Percentiles rank a stretch among this genome's conserved stretches.
Conservation (phyloP, 352 stramenopile species). For the Paralagenidium karlingii region DNA sequence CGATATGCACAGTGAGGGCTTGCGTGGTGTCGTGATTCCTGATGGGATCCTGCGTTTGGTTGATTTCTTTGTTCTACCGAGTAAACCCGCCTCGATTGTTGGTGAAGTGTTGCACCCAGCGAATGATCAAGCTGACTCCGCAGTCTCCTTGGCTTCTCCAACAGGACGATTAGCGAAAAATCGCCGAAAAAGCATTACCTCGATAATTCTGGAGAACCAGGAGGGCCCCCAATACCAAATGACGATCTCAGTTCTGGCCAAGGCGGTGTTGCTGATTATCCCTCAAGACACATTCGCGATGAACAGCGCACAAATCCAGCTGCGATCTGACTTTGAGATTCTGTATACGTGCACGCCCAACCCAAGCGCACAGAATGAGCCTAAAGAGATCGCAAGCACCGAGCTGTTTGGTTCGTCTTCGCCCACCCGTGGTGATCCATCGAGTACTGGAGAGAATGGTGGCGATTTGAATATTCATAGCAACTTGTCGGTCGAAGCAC, state of each 20-base stretch:
- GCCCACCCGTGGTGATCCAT: too few relatives aligned
- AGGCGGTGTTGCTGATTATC: slow-evolving; percentile 34
- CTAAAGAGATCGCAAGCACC: slow-evolving; percentile 1
- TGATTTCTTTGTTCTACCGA: slow-evolving; percentile 41
- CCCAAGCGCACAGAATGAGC: too few relatives aligned
- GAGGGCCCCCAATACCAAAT: slow-evolving; percentile 32
- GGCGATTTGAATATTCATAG: slow-evolving; percentile 55
- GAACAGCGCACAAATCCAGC: slow-evolving; percentile 26
- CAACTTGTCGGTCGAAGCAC: slow-evolving; percentile 43
- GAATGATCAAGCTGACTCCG: not conserved
- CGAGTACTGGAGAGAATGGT: slow-evolving; percentile 5
- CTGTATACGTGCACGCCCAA: slow-evolving; percentile 43
- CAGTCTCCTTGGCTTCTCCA: too few relatives aligned
- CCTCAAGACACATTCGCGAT: slow-evolving; percentile 31
- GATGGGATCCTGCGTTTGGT: slow-evolving; percentile 24
- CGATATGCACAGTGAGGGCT: slow-evolving; percentile 27
- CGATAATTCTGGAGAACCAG: slow-evolving; percentile 28
- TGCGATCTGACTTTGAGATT: slow-evolving; percentile 41
- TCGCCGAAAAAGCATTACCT: slow-evolving; percentile 31
- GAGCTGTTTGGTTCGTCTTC: too few relatives aligned
- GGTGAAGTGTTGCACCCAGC: not conserved
- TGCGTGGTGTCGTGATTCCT: slow-evolving; percentile 40
- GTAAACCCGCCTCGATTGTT: slow-evolving; percentile 2
- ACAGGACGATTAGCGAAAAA: too few relatives aligned
- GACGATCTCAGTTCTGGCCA: slow-evolving; percentile 25